Evolutionary conservation across 371 early-diverging fungal genomes (phyloP), one percentile per base, ranked within the genome.

Genomic region (Apophysomyces ossiformis): DNA sequence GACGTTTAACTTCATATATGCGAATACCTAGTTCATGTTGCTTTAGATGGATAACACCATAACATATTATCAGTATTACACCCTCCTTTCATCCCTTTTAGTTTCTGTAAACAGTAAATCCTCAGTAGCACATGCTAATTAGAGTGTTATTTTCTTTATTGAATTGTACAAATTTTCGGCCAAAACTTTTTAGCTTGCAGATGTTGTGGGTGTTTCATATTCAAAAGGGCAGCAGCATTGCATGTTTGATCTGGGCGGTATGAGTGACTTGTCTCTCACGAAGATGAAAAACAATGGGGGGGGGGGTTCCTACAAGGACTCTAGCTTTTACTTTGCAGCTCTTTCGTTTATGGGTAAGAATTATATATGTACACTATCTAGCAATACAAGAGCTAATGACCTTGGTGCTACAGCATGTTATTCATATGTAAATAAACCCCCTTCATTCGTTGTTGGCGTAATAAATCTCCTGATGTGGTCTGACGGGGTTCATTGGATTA

Each of bases 201-300:
- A 50, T 75, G 72, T 50, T 78, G 75, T 67, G 73, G 73, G 16
- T 78, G 67, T 57, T 71, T 18, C 43, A 67, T 36, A 60, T 61
- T 15, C 67, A 67, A 37, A 57, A 56, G 7, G 73, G 73, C 46
- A 39, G 63, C 18, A 43, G 57, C 2, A n/a, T 71, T 5, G 54
- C 69, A 8, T 78, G 73, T 37, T 60, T 74, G 8, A 57, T 70
- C 6, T 78, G 78, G 78, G 66, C 69, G 58, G 78, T 78, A 73
- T 18, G 60, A 26, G 32, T 26, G 32, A 26, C 2, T 26, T 26
- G 1, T 26, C 2, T 26, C 2, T 26, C 32, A 26, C 32, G 2
- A 26, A 26, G 32, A 26, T 26, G n/a, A 2, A 1, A 26, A 26
- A 26, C 32, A 26, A 26, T 2, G 1, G 32, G 32, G n/a, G n/a